phyloP scores from a whole-genome alignment of 1,284 basidiomycete genomes.

The Ustilago bromivora region DNA sequence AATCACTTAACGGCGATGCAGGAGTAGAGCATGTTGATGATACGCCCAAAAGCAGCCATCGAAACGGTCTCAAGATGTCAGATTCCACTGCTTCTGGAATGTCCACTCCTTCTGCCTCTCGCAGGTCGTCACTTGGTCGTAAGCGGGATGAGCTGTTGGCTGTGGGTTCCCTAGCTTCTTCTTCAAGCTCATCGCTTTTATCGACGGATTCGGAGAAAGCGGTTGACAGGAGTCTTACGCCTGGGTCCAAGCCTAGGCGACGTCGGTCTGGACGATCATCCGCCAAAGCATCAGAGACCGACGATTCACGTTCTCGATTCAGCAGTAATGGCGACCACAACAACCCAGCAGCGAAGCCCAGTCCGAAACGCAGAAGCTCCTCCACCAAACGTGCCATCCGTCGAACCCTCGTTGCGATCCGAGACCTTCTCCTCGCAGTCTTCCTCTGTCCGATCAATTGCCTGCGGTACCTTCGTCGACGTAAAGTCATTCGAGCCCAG shows the following conservation, averaged over 20 bases:
- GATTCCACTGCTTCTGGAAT: constrained; percentile 12
- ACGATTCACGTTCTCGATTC: constrained; percentile 23
- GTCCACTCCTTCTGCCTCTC: constrained; percentile 21
- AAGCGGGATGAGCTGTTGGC: constrained; percentile 2
- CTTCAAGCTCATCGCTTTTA: constrained; percentile 29
- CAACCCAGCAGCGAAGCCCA: not conserved
- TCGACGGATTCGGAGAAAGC: constrained; percentile 32
- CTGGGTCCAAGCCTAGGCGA: constrained; percentile 13
- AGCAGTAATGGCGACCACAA: not conserved
- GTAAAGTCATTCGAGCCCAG: constrained; percentile 13
- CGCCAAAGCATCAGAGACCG: constrained; percentile 25
- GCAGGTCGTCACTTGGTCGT: constrained; percentile 23
- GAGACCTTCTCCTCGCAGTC: constrained; percentile 31
- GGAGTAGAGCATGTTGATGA: constrained; percentile 2
- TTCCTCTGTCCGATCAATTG: constrained; percentile 40
- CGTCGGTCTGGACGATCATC: constrained; percentile 25
- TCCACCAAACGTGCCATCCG: constrained; percentile 20
- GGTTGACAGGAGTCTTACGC: constrained; percentile 31
- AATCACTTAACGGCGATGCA: not conserved
- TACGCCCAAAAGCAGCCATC: constrained; percentile 8
- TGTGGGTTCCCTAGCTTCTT: constrained; percentile 7
- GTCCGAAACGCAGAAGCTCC: constrained; percentile 4
- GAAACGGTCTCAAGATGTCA: not conserved
- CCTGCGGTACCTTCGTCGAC: constrained; percentile 28
- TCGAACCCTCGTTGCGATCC: constrained; percentile 26